A percentile compares a stretch with the other conserved stretches of the same genome.
These are phyloP conservation scores for Carpinus viminea DNA, from an alignment of 306 rosid species.

Conservation along the genomic window DNA sequence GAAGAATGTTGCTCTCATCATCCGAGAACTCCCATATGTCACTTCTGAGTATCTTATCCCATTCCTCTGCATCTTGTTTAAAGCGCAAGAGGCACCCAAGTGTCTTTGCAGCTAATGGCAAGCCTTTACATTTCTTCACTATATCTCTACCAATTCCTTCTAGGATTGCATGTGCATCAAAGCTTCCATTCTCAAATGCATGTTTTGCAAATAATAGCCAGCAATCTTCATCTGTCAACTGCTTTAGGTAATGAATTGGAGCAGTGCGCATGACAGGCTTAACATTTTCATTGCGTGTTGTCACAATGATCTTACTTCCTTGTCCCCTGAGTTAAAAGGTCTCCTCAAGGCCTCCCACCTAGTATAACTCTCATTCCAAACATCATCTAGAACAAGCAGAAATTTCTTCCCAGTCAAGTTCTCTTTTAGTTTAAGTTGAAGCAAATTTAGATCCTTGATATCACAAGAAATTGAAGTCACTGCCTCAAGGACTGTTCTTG, in stretches of 20 bases:
- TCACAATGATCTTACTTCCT: conserved; percentile 19
- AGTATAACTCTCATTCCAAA: background rate
- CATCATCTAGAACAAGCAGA: conserved; percentile 1
- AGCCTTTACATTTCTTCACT: conserved; percentile 28
- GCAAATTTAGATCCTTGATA: conserved; percentile 19
- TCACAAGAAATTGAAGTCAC: conserved; percentile 14
- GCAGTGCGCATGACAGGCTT: conserved; percentile 15
- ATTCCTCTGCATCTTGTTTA: conserved; percentile 10
- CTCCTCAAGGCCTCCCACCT: conserved; percentile 11
- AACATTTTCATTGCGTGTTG: conserved; percentile 27
- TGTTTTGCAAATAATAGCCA: conserved; percentile 26
- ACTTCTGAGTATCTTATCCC: conserved; percentile 21
- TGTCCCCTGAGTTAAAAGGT: background rate
- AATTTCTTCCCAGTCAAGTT: background rate
- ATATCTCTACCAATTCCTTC: conserved; percentile 31
- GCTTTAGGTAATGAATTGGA: conserved; percentile 21
- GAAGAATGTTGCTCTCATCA: conserved; percentile 14
- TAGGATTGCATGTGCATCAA: conserved; percentile 4
- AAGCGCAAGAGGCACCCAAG: conserved; percentile 25
- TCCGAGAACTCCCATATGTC: conserved; percentile 17
- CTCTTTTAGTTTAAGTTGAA: background rate
- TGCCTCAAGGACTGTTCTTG: conserved; percentile 31
- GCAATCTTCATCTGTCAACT: conserved; percentile 17
- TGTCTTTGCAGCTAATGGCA: conserved; percentile 32
- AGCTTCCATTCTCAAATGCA: conserved; percentile 19